phyloP scores from a whole-genome alignment of 352 stramenopile species.

The Thalassiosira allenii region DNA sequence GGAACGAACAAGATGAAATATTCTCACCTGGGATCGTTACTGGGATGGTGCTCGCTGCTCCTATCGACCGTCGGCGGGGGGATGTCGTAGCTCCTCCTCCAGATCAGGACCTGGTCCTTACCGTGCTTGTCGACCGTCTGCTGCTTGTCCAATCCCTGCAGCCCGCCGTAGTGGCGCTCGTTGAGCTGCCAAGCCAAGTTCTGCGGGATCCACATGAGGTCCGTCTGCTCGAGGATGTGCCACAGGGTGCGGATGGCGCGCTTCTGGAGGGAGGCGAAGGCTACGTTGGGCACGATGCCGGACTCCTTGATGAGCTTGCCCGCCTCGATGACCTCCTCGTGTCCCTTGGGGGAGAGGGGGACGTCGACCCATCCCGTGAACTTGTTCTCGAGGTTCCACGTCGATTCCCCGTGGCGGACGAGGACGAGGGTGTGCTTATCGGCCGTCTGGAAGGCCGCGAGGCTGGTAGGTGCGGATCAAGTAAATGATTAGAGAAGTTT shows the following conservation, averaged over 20 bases:
- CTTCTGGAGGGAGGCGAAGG: conserved; percentile 80
- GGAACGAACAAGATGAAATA: too few relatives aligned
- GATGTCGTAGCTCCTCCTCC: conserved; percentile 94
- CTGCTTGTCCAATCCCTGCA: conserved; percentile 99
- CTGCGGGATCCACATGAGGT: conserved; percentile 98
- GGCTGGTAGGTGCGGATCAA: conserved; percentile 3
- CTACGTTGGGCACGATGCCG: conserved; percentile 92
- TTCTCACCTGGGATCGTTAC: conserved; percentile 85
- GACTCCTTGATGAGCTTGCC: conserved; percentile 93
- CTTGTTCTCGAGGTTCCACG: conserved; percentile 98
- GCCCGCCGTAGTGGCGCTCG: conserved; percentile 98
- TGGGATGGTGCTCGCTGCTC: conserved; percentile 83
- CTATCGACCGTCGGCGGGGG: conserved; percentile 92
- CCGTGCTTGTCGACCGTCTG: conserved; percentile 99
- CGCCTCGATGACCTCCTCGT: conserved; percentile 93
- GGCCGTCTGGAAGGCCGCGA: conserved; percentile 60
- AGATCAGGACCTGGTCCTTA: conserved; percentile 93
- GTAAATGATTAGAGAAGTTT: too few relatives aligned
- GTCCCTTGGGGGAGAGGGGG: conserved; percentile 88
- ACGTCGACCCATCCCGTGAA: conserved; percentile 99
- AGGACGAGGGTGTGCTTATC: conserved; percentile 86
- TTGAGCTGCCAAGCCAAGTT: conserved; percentile 93
- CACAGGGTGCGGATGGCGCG: conserved; percentile 98
- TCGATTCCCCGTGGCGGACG: conserved; percentile 95
- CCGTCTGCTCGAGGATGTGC: conserved; percentile 95